phyloP scores from a whole-genome alignment of 495 filamentous ascomycete species.

The Penicillium lagena region DNA sequence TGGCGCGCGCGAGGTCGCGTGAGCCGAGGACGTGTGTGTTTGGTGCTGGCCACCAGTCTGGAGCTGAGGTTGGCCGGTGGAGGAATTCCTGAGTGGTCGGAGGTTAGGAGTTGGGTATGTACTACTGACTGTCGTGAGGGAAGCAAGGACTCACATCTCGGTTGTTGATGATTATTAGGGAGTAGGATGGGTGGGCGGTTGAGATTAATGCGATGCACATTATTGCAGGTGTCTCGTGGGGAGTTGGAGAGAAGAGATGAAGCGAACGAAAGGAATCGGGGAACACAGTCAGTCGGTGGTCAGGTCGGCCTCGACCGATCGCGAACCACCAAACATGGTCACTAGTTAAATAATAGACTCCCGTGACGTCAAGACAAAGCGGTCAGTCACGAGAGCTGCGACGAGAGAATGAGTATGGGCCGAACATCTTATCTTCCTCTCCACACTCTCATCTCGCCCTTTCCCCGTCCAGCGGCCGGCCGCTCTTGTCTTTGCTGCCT shows the following conservation, averaged over 20 bases:
- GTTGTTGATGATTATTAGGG: conserved; percentile 86
- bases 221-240: background rate
- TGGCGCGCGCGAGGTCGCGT: conserved; percentile 58
- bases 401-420: background rate
- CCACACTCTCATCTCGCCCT: background rate
- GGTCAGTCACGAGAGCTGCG: conserved; percentile 2
- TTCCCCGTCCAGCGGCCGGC: background rate
- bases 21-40: conserved; percentile 57
- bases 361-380: conserved; percentile 24
- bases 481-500: conserved; percentile 1
- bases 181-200: conserved; percentile 84
- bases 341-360: no score
- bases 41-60: conserved; percentile 73
- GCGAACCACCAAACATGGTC: no score
- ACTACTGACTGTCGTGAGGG: background rate
- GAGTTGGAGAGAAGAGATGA: conserved; percentile 2
- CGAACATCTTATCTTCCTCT: background rate
- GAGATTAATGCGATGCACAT: conserved; percentile 96
- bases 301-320: conserved; percentile 7
- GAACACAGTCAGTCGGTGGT: conserved; percentile 2
- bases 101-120: background rate
- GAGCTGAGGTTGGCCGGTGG: conserved; percentile 74
- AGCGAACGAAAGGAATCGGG: background rate
- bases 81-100: conserved; percentile 65
- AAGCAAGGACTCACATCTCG: conserved; percentile 59